Conservation (phyloP, 2,329 filamentous ascomycete genomes). For the Hypomyces rosellus region DNA sequence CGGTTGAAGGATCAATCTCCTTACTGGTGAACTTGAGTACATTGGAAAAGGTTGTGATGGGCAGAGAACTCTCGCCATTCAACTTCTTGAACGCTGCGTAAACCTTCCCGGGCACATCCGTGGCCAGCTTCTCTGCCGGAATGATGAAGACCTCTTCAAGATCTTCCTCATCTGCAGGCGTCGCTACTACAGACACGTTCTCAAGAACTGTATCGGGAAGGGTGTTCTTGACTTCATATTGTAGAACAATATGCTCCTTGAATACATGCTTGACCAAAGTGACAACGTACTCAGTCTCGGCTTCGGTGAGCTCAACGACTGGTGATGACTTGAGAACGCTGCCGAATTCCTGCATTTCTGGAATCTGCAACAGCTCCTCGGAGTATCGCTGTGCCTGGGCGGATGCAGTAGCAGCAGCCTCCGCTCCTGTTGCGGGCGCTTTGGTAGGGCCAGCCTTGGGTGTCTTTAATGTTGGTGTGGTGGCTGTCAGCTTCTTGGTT, state of each 20-base stretch:
- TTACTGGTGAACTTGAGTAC: constrained; percentile 95
- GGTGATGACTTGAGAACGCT: constrained; percentile 85
- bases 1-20: constrained; percentile 92
- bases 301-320: constrained; percentile 85
- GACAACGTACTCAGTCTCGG: constrained; percentile 96
- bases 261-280: constrained; percentile 93
- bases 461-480: constrained; percentile 88
- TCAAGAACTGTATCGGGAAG: constrained; percentile 84
- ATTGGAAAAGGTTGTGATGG: constrained; percentile 80
- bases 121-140: constrained; percentile 72
- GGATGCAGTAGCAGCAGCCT: constrained; percentile 68
- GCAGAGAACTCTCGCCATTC: constrained; percentile 68
- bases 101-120: constrained; percentile 84
- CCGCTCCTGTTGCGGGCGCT: constrained; percentile 59
- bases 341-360: constrained; percentile 86
- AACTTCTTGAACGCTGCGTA: constrained; percentile 92
- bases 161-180: constrained; percentile 74
- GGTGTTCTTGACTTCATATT: constrained; percentile 98
- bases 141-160: constrained; percentile 92
- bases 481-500: constrained; percentile 92
- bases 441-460: constrained; percentile 76
- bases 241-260: constrained; percentile 91
- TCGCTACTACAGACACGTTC: constrained; percentile 77
- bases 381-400: constrained; percentile 84
- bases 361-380: constrained; percentile 79